phyloP scores from a whole-genome alignment of 495 filamentous ascomycete genomes.

The Lineolata rhizophorae region DNA sequence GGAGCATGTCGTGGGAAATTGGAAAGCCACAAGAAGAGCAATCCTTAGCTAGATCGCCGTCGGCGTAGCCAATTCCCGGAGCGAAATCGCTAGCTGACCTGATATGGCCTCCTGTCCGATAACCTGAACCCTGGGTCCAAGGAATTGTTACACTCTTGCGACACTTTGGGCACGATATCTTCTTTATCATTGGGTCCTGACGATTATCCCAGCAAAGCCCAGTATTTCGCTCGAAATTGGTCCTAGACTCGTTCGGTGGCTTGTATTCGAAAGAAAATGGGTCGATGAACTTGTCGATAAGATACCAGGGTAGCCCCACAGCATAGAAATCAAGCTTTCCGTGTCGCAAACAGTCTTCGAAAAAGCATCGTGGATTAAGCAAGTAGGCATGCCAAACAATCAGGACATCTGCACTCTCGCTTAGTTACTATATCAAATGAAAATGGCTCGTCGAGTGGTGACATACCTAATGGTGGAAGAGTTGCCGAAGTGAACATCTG shows the following conservation, averaged over 20 bases:
- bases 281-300: constrained; percentile 36
- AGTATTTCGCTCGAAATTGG: constrained; percentile 28
- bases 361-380: constrained; percentile 57
- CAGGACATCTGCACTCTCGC: constrained; percentile 37
- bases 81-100: constrained; percentile 2
- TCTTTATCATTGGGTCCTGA: constrained; percentile 26
- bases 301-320: constrained; percentile 49
- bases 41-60: constrained; percentile 27
- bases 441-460: constrained; percentile 4
- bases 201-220: constrained; percentile 35
- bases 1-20: constrained; percentile 26
- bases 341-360: constrained; percentile 54
- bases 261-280: constrained; percentile 36
- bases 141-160: constrained; percentile 20
- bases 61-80: constrained; percentile 34
- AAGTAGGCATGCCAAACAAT: constrained; percentile 84
- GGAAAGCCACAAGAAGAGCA: constrained; percentile 11
- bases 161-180: constrained; percentile 37
- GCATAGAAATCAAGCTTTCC: constrained; percentile 37
- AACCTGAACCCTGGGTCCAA: constrained; percentile 32
- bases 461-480: constrained; percentile 15
- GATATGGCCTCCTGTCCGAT: no score
- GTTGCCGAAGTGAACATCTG: constrained; percentile 2
- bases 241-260: constrained; percentile 22
- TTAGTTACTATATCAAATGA: constrained; percentile 1